A percentile compares a stretch with the other conserved stretches of the same genome.
Evolutionary conservation across 768 basidiomycete genomes (phyloP).

Genomic region (Candolleomyces efflorescens): DNA sequence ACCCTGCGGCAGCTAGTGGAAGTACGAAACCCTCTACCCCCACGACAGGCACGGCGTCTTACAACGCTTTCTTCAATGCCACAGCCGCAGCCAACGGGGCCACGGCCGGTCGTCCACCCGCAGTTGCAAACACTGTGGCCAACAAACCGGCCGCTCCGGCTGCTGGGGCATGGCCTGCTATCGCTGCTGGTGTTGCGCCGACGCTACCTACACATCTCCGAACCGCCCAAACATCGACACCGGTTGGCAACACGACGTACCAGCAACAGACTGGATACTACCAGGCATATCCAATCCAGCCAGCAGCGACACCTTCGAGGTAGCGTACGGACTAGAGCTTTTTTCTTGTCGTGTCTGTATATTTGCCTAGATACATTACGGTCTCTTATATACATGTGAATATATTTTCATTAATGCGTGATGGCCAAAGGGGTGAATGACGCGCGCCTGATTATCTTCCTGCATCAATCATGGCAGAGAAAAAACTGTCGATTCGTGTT

Average conservation of each 20-base stretch:
- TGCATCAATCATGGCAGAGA: neutral
- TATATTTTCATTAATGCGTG: conserved; percentile 5
- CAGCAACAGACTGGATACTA: conserved; percentile 23
- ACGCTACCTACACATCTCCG: conserved; percentile 30
- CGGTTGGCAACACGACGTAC: conserved; percentile 9
- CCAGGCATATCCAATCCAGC: conserved; percentile 21
- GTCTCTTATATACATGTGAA: conserved; percentile 3
- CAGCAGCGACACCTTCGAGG: conserved; percentile 17
- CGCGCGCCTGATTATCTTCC: neutral
- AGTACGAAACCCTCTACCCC: conserved; percentile 22
- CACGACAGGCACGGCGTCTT: conserved; percentile 24
- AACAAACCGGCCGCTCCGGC: conserved; percentile 12
- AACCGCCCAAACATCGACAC: conserved; percentile 16
- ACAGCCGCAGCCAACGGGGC: conserved; percentile 7
- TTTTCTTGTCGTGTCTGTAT: conserved; percentile 3
- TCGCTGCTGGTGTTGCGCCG: conserved; percentile 15
- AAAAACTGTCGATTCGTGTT: conserved; percentile 66
- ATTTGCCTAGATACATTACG: neutral
- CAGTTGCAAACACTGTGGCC: conserved; percentile 53
- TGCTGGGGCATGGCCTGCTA: conserved; percentile 10
- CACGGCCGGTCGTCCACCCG: conserved; percentile 29
- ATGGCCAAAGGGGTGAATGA: neutral
- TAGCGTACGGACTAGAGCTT: conserved; percentile 9
- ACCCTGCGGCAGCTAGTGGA: conserved; percentile 16
- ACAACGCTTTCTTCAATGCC: conserved; percentile 24